Base-by-base conservation (phyloP, 2,329 filamentous ascomycete genomes). In the Exophiala dermatitidis region DNA sequence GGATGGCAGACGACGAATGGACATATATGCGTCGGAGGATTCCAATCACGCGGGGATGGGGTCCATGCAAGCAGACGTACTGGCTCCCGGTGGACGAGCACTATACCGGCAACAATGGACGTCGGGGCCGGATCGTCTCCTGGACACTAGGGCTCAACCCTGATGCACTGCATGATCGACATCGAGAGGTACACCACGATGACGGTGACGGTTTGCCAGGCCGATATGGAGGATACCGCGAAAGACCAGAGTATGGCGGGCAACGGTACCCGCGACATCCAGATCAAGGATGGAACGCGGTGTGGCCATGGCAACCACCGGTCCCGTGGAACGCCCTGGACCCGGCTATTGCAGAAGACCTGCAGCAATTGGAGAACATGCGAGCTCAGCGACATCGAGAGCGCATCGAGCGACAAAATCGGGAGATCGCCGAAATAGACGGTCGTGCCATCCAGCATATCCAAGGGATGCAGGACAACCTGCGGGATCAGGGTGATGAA, bases 31-130 rank as follows among this genome's bases (percentile, higher is more conserved):
- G 51, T 32, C 32, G 50, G 42, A 38, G 50, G 6, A 53, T 53
- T 10, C 50, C 50, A 7, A 38, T 59, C 37, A 51, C 42, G 8
- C 48, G n/a, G 32, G 50, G 52, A 38, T 59, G 53, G 53, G 56
- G 53, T 5, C 53, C 52, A 10, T 59, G 46, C 33, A 51, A 51
- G 48, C 49, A 36, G 42, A 56, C 56, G 31, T 38, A 56, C 32
- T 59, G 53, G 56, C 43, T 56, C 9, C 53, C 56, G 12, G 45
- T 53, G n/a, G 46, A 53, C 30, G 53, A 59, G 37, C 48, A 53
- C 45, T 55, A 56, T 28, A 10, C 29, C 4, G 42, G 43, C 4
- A 44, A 41, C 12, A 36, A 49, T 45, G n/a, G 48, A 44, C 47
- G 56, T 42, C 34, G 31, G 19, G 32, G 40, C 29, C 50, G 50